Conservation (phyloP, 2,329 filamentous ascomycete species). For the Fusarium sp. region DNA sequence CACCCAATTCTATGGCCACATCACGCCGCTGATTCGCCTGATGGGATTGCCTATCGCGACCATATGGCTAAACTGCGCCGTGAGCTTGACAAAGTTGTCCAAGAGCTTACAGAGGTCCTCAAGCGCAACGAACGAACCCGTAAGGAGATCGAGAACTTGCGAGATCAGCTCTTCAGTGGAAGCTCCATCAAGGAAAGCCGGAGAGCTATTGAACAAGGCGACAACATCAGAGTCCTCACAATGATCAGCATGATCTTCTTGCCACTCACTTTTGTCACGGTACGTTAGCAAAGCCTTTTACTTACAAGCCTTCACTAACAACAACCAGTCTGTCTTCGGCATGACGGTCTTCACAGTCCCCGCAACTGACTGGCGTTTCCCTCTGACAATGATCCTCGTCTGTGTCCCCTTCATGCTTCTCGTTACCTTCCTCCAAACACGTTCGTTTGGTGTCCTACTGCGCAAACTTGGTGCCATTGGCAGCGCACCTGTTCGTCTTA, state of each 20-base stretch:
- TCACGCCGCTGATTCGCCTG: slow-evolving; percentile 56
- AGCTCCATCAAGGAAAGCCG: slow-evolving; percentile 72
- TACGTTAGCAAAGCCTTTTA: slow-evolving; percentile 36
- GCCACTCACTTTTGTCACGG: slow-evolving; percentile 70
- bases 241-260: slow-evolving; percentile 71
- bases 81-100: slow-evolving; percentile 64
- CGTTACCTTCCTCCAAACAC: slow-evolving; percentile 59
- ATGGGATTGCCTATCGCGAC: slow-evolving; percentile 61
- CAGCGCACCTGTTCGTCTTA: slow-evolving; percentile 4
- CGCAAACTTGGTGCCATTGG: slow-evolving; percentile 33
- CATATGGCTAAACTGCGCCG: slow-evolving; percentile 59
- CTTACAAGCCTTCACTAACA: not conserved
- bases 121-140: slow-evolving; percentile 65
- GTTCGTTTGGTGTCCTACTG: slow-evolving; percentile 50
- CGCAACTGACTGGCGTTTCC: slow-evolving; percentile 58
- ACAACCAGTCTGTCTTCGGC: slow-evolving; percentile 62
- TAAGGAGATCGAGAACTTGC: slow-evolving; percentile 66
- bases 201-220: slow-evolving; percentile 71
- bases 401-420: slow-evolving; percentile 63
- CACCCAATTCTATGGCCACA: slow-evolving; percentile 68
- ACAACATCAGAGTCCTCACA: slow-evolving; percentile 71
- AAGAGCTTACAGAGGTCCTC: slow-evolving; percentile 59
- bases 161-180: slow-evolving; percentile 72
- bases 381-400: slow-evolving; percentile 73
- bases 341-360: slow-evolving; percentile 60